Evolutionary conservation across 208 protist species (phyloP), one percentile per base, ranked within the genome.

Genomic region (Crithidia expoeki): DNA sequence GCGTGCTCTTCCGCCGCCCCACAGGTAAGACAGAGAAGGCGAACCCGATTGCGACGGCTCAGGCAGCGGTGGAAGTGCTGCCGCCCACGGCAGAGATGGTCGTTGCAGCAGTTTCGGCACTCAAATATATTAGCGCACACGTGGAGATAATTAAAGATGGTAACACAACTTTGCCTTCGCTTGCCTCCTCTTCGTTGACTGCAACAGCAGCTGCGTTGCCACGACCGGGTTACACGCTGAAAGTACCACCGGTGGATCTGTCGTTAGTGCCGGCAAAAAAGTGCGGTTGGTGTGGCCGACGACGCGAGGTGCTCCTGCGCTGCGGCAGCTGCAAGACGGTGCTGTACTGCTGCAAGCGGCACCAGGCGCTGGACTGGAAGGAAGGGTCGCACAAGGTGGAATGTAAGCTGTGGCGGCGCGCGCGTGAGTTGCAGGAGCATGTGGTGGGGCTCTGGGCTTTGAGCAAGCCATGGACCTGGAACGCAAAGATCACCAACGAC

Each of bases 291-390:
- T 95, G 90, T 71, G 72, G 72, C 17, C 85, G 90, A 12, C 59
- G 76, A 23, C 83, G 86, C 7, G 68, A 90, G 71, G 74, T 66
- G 72, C 76, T 94, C 36, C 64, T 86, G 56, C 86, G 86, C 32
- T 96, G 91, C 60, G 74, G 86, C 38, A 78, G 75, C 12, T 96
- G 91, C 67, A 82, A 81, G 38, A 76, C 85, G 2, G 85, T 91
- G 10, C 73, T 72, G 76, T 96, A 96, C 64, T 96, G 91, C 79
- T 81, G 83, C 64, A 84, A 80, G 59, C 74, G 77, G 6, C 88
- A 96, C 51, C 91, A 94, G 73, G 76, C 68, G 62, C 67, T 88
- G 53, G 88, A 90, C 66, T 96, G 91, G 88, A 92, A 74, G 46
- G 59, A 75, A 40, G 83, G 79, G 5, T 32, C 44, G n/a, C 87